Base-by-base conservation (phyloP, 176 grass and related monocot species). In the Oryza glumipatula region DNA sequence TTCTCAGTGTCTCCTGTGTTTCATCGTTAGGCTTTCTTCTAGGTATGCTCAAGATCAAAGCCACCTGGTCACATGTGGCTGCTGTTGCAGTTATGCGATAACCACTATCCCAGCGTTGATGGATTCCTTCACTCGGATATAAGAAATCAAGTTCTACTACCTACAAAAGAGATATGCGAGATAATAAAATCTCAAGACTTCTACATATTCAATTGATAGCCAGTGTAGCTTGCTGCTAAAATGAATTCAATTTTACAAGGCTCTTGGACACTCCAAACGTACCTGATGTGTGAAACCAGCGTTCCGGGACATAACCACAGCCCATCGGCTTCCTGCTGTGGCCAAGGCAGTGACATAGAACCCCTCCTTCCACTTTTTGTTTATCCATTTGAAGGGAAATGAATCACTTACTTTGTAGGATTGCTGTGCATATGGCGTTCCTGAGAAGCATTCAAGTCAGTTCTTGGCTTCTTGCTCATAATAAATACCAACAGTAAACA, bases 321-420 rank as follows among this genome's bases (percentile, higher is more conserved):
- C 93, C 95, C 95, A 98, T 84, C 95, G 60, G 67, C 77, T 95
- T 82, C 93, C 95, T 82, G 95, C 92, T 82, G 95, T 95, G 19
- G 93, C 93, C 95, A 95, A 94, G 24, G 95, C 88, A 88, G 95
- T 98, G 68, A 98, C 95, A 87, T 85, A 95, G 76, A 98, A 98
- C 41, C 91, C 93, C 83, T 98, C 95, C 87, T 95, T 98, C 95
- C 95, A 98, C 77, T 98, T 95, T 88, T 95, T 98, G 91, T 92
- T 98, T 91, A 98, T 98, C 95, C 95, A 98, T 82, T 98, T 98
- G 80, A 93, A 98, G 15, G 95, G 95, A 89, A 98, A 98, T 77
- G 95, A 92, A 52, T 98, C 95, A 3, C 93, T 95, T 47, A 98
- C 95, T 90, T 98, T 98, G 47, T 98, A 98, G 23, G 95, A 98